Evolutionary conservation across 1,139 yeast species (phyloP).

Genomic region (Candida dubliniensis): DNA sequence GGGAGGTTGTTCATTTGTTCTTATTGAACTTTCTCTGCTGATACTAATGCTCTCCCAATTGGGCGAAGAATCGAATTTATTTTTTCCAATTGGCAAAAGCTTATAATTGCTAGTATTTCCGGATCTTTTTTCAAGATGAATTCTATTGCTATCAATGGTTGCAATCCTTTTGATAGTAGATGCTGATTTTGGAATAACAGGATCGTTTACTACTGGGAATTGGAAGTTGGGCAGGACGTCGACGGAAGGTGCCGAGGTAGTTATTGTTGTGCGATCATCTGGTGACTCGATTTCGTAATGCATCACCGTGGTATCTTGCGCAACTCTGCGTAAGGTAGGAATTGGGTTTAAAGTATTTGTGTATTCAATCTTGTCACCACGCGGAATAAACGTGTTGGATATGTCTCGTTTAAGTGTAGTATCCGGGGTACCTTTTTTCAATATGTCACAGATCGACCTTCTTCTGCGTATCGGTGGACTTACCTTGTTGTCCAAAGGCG

Average conservation of each 20-base stretch:
- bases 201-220: conserved; percentile 2
- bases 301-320: conserved; percentile 6
- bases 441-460: conserved; percentile 1
- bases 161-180: conserved; percentile 9
- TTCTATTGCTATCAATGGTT: conserved; percentile 10
- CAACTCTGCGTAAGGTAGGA: conserved; percentile 15
- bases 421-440: not conserved
- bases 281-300: conserved; percentile 4
- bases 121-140: conserved; percentile 2
- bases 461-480: conserved; percentile 1
- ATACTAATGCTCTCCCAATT: conserved; percentile 34
- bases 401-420: conserved; percentile 2
- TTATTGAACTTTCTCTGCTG: conserved; percentile 13
- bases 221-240: conserved; percentile 9
- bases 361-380: conserved; percentile 16
- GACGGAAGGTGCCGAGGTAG: conserved; percentile 5
- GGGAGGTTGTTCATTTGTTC: not conserved
- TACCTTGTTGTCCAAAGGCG: not conserved
- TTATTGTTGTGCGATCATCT: conserved; percentile 1
- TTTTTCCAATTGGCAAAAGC: conserved; percentile 2
- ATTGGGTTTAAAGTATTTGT: conserved; percentile 19
- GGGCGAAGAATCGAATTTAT: conserved; percentile 12
- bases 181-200: not conserved
- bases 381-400: conserved; percentile 12
- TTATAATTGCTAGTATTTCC: conserved; percentile 1